Base-by-base conservation (phyloP, 129 eudicot species). In the Helichrysum umbraculigerum region DNA sequence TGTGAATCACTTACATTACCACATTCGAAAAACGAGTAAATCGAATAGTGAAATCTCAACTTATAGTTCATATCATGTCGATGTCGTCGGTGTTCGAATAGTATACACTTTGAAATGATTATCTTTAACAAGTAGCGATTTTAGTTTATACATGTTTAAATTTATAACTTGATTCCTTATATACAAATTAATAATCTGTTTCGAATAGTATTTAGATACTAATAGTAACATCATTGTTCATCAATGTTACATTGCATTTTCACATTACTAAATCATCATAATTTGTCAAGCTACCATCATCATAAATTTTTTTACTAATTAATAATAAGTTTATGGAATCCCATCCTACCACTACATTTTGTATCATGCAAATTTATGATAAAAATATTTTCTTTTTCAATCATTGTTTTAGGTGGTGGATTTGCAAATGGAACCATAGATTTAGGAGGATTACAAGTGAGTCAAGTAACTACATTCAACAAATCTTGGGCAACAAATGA, bases 371-470 rank as follows among this genome's bases (percentile, higher is more conserved):
- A 3, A 2, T 52, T 17, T 5, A 4, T 17, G 59, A 15, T 17
- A 9, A 52, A 15, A 15, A 9, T 17, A n/a, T 52, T 52, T 51
- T 15, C n/a, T 5, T 6, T 54, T 6, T 17, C 21, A 54, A 2
- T 17, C 5, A 2, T 54, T 6, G 6, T 16, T 54, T 54, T 71
- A 83, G 88, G 88, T 20, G 68, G 59, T 17, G 88, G 83, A 1
- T 85, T 85, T 75, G 88, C 81, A 33, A 78, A 19, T 39, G 88
- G 88, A 29, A 54, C 62, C 52, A 78, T 85, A 68, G 83, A 85
- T 75, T 34, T 85, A 35, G 88, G 88, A 51, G 88, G 86, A 9
- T 56, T 85, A 74, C 65, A 2, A 78, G 78, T 81, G 70, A 56
- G 74, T 22, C 81, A 85, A 54, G 68, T 85, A 50, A 77, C 83